A percentile compares a stretch with the other conserved stretches of the same genome.
These are phyloP conservation scores for Aspergillus homomorphus DNA, from an alignment of 495 filamentous ascomycete genomes.

Conservation along the genomic window DNA sequence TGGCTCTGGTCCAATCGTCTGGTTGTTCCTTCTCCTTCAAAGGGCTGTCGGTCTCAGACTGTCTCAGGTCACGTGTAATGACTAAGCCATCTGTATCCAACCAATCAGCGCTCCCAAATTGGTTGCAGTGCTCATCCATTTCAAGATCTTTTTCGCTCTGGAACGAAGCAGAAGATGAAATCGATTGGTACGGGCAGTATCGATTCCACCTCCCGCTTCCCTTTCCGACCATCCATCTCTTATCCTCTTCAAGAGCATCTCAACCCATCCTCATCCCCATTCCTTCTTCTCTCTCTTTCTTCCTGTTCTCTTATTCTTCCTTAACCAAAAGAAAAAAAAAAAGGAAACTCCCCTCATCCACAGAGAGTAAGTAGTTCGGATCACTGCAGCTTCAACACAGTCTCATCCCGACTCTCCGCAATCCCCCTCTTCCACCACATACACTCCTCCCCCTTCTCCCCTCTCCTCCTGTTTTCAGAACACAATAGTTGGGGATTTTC, in stretches of 20 bases:
- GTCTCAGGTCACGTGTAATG: conserved; percentile 14
- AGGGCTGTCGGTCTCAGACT: background rate
- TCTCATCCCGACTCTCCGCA: background rate
- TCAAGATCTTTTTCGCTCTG: background rate
- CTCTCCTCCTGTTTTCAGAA: conserved; percentile 1
- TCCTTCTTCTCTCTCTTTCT: conserved; percentile 11
- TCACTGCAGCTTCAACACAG: background rate
- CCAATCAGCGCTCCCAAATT: conserved; percentile 8
- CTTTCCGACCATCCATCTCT: background rate
- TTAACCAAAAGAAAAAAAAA: background rate
- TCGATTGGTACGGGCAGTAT: conserved; percentile 1
- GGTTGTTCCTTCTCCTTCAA: background rate
- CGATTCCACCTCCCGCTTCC: background rate
- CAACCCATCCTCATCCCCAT: conserved; percentile 11
- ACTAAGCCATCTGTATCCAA: conserved; percentile 4
- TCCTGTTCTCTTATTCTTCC: background rate
- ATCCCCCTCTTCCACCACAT: background rate
- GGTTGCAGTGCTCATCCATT: background rate
- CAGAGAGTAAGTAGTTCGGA: background rate
- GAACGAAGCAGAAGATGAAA: background rate
- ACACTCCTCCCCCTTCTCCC: conserved; percentile 1
- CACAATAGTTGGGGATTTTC: conserved; percentile 1
- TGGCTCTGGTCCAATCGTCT: background rate
- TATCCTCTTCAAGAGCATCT: too few species aligned
- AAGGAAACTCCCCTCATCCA: background rate